Conservation (phyloP, 1,139 yeast species). For the Nakaseomyces glabratus region DNA sequence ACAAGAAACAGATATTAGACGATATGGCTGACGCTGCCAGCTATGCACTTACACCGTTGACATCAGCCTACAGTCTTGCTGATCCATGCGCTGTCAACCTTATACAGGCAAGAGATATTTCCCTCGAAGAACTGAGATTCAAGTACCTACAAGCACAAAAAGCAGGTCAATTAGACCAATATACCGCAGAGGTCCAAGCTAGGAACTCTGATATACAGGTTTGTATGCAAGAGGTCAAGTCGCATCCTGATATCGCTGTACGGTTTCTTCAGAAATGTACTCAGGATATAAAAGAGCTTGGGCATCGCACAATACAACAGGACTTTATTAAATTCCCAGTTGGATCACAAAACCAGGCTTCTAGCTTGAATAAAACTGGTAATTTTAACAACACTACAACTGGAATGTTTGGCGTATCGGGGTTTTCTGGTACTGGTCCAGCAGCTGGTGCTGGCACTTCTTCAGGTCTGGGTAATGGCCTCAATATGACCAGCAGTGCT, state of each 20-base stretch:
- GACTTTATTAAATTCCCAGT: slow-evolving; percentile 37
- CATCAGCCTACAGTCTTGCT: slow-evolving; percentile 34
- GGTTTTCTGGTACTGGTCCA: slow-evolving; percentile 9
- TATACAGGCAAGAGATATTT: slow-evolving; percentile 46
- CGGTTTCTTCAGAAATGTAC: slow-evolving; percentile 48
- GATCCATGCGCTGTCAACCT: slow-evolving; percentile 37
- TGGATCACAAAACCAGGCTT: slow-evolving; percentile 21
- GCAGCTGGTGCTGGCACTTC: neutral
- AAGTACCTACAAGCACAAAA: slow-evolving; percentile 39
- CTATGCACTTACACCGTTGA: slow-evolving; percentile 23
- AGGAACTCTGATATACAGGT: slow-evolving; percentile 42
- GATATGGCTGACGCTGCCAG: slow-evolving; percentile 24
- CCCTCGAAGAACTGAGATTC: slow-evolving; percentile 48
- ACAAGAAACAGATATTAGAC: slow-evolving; percentile 26
- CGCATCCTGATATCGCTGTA: slow-evolving; percentile 44
- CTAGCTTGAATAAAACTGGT: slow-evolving; percentile 7
- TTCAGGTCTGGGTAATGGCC: slow-evolving; percentile 1
- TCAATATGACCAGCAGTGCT: slow-evolving; percentile 9
- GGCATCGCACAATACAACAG: slow-evolving; percentile 26
- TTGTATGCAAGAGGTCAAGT: slow-evolving; percentile 35
- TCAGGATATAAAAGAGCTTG: slow-evolving; percentile 27
- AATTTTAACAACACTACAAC: slow-evolving; percentile 2
- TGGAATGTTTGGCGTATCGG: slow-evolving; percentile 9
- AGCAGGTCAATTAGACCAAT: slow-evolving; percentile 34
- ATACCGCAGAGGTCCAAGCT: slow-evolving; percentile 35